Evolutionary conservation across 805 yeast species (phyloP), one percentile per base, ranked within the genome.

Genomic region (Hanseniaspora thailandica): DNA sequence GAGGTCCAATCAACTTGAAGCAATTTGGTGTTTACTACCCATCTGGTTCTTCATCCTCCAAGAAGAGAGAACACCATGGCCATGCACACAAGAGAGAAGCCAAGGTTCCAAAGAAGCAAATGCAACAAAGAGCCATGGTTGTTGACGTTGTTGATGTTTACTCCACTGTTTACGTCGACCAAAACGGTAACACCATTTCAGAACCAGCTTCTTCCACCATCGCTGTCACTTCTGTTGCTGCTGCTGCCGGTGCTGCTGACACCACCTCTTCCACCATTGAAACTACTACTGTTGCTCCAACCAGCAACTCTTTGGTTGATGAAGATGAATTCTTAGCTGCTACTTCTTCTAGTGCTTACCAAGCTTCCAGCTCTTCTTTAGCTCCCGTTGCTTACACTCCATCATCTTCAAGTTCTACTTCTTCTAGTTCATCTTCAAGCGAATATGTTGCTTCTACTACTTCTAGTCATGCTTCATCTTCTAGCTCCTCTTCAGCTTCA

Each of bases 11-110:
- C 56, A 68, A 74, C 15, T 70, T 84, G 61, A 66, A 69, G 56
- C 74, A 76, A 60, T 87, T 93, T 65, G 97, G 89, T 68, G 96
- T 86, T 54, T 93, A 89, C 75, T 81, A 82, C 63, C 89, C 86
- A 58, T 64, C 77, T 25, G 59, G 74, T n/a, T 61, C 72, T 41
- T 62, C n/a, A n/a, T n/a, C 73, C 39, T 57, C 69, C 28, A 74
- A 71, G 62, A 75, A 75, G 66, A 74, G 70, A 57, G 74, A 66
- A 38, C 69, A 63, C 9, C 71, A 66, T 25, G 78, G 73, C 5
- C 61, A 59, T 53, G 57, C 46, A 19, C 51, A 51, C 39, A 36
- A 36, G 43, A 59, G 54, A 50, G 54, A 41, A 35, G 47, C 35
- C 17, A 41, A 34, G 30, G 34, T 54, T 55, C 76, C 71, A 57